These are phyloP conservation scores for Vanderwaltozyma verrucispora DNA, from an alignment of 805 yeast species.

Conservation along the genomic window DNA sequence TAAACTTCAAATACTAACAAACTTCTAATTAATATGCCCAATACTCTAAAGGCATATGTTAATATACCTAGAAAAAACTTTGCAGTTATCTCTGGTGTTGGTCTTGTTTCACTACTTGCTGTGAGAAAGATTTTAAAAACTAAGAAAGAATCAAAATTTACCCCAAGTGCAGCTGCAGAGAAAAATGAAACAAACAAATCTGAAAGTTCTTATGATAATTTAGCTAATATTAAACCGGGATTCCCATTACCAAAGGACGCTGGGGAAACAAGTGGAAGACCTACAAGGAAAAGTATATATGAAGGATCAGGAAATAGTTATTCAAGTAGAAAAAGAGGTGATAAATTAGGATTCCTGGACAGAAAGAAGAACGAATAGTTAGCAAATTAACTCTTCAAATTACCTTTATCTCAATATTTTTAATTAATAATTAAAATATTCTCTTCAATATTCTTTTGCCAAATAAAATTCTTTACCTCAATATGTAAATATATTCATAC, in stretches of 20 bases:
- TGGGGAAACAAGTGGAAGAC: too few species aligned
- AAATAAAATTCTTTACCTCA: too few species aligned
- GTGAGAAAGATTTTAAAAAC: conserved; percentile 25
- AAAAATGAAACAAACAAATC: conserved; percentile 3
- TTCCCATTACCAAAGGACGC: conserved; percentile 35
- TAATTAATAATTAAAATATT: too few species aligned
- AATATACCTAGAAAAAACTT: conserved; percentile 1
- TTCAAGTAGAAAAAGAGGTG: conserved; percentile 48
- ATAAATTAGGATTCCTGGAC: conserved; percentile 28
- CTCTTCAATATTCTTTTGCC: too few species aligned
- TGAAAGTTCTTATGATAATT: conserved; percentile 25
- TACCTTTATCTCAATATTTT: too few species aligned
- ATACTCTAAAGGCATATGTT: too few species aligned
- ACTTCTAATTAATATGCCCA: too few species aligned
- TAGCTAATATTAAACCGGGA: conserved; percentile 42
- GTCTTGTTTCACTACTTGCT: conserved; percentile 19
- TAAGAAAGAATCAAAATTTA: conserved; percentile 29
- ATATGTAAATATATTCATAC: too few species aligned
- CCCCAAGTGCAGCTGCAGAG: conserved; percentile 22
- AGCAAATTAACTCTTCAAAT: too few species aligned
- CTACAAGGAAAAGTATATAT: conserved; percentile 46
- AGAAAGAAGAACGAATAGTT: conserved; percentile 10
- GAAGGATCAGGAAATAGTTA: conserved; percentile 62
- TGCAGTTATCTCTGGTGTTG: conserved; percentile 17
- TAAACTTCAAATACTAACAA: too few species aligned